Base-by-base conservation (phyloP, 768 basidiomycete species). In the Leccinum subgranulosum region DNA sequence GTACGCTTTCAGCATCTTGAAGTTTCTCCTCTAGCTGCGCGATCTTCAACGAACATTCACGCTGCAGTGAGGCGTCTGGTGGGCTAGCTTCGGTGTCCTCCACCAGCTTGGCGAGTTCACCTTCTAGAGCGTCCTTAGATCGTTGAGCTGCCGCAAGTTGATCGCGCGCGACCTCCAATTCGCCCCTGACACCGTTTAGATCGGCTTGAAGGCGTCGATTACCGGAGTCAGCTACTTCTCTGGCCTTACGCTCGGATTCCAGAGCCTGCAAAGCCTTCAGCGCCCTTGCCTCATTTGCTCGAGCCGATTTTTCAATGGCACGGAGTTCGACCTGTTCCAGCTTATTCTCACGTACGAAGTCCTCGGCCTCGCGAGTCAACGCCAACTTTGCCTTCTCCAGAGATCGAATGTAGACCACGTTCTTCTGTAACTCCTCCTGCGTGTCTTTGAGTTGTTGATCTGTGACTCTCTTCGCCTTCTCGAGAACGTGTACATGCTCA, bases 401-500 rank as follows among this genome's bases (percentile, higher is more conserved):
- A n/a, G 91, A 92, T 43, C 88, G 86, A 61, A 95, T 90, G 63
- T 93, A 87, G 1, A 80, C 78, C 6, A 78, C 81, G 45, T 90
- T 86, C 58, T 86, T 85, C 70, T 86, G 80, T 31, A 96, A 73
- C 69, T 96, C 93, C 19, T 79, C 72, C 55, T 90, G 87, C 0
- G 94, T 89, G 2, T 92, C 90, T 19, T 79, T 83, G 15, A 98
- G 84, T 67, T 97, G 92, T 39, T 89, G 84, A 69, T 98, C 96
- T 1, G 96, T 95, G 56, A 96, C 86, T 34, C 86, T 86, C 73
- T 98, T 98, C 15, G 96, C 96, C 69, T 95, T 92, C 70, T 98
- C 94, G 11, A 96, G 80, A 28, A 98, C 96, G 69, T 98, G 88
- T 25, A 97, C 92, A 67, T 98, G 96, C 72, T 98, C 95, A 46